Conservation (phyloP, 257 asterid genomes). For the Capsicum chinense region DNA sequence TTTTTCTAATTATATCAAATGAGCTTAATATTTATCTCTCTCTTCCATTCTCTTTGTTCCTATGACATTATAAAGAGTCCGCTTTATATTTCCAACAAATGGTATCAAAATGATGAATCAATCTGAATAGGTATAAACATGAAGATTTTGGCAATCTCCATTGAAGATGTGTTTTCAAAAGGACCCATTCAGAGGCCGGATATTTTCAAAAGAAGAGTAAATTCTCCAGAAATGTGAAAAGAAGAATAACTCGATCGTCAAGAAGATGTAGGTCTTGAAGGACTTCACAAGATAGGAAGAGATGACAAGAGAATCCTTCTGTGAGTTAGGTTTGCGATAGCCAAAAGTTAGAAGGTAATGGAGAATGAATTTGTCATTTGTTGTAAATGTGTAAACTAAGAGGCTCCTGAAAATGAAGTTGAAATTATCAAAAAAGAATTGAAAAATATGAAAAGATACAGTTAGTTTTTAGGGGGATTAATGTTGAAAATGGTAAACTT, state of each 20-base stretch:
- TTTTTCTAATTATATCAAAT: neutral
- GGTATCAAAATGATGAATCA: neutral
- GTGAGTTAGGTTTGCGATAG: neutral
- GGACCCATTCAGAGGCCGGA: neutral
- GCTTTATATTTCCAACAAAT: neutral
- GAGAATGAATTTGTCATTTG: neutral
- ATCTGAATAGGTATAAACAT: neutral
- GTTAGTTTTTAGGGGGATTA: neutral
- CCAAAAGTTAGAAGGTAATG: neutral
- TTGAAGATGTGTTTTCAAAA: neutral
- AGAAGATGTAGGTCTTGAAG: neutral
- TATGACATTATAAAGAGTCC: neutral
- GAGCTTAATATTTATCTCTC: neutral
- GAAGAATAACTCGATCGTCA: too few species aligned
- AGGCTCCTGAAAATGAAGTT: neutral
- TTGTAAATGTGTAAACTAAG: neutral
- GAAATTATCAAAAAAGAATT: neutral
- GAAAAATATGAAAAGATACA: neutral
- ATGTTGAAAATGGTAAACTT: neutral
- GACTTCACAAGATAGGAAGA: neutral
- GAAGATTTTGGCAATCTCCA: neutral
- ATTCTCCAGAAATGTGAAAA: neutral
- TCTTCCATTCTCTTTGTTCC: neutral
- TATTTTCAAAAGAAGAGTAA: neutral
- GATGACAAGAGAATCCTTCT: neutral